These are phyloP conservation scores for Annulohypoxylon maeteangense DNA, from an alignment of 495 filamentous ascomycete genomes.

Conservation along the genomic window DNA sequence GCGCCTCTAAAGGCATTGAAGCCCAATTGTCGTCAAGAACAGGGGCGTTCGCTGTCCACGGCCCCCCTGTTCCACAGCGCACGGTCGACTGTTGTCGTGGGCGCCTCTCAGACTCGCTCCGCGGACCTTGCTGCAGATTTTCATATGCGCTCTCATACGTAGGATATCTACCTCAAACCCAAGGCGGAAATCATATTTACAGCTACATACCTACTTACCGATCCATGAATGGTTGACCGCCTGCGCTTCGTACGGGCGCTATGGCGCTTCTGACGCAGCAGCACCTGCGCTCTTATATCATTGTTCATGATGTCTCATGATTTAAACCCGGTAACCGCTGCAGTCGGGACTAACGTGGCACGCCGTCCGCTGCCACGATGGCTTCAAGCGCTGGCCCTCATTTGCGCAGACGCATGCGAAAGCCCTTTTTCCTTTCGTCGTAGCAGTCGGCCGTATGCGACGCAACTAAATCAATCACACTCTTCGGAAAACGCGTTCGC, in stretches of 20 bases:
- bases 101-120: constrained; percentile 34
- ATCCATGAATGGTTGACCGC: constrained; percentile 25
- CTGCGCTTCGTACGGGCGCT: constrained; percentile 19
- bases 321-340: constrained; percentile 18
- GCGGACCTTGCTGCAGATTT: constrained; percentile 34
- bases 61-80: constrained; percentile 25
- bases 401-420: constrained; percentile 32
- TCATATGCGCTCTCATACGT: constrained; percentile 14
- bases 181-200: constrained; percentile 13
- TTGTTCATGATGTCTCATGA: constrained; percentile 11
- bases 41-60: constrained; percentile 32
- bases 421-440: constrained; percentile 14
- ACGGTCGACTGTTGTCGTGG: constrained; percentile 30
- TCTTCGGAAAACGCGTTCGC: constrained; percentile 21
- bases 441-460: constrained; percentile 42
- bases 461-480: constrained; percentile 33
- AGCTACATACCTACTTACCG: too few species aligned
- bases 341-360: constrained; percentile 36
- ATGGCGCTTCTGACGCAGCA: constrained; percentile 25
- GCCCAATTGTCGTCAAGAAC: constrained; percentile 27
- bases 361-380: constrained; percentile 25
- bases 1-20: constrained; percentile 24
- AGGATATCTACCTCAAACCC: constrained; percentile 30
- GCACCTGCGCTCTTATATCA: not conserved
- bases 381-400: constrained; percentile 34